Evolutionary conservation across 371 early-diverging fungal genomes (phyloP).

Genomic region (Sporodiniella umbellata): DNA sequence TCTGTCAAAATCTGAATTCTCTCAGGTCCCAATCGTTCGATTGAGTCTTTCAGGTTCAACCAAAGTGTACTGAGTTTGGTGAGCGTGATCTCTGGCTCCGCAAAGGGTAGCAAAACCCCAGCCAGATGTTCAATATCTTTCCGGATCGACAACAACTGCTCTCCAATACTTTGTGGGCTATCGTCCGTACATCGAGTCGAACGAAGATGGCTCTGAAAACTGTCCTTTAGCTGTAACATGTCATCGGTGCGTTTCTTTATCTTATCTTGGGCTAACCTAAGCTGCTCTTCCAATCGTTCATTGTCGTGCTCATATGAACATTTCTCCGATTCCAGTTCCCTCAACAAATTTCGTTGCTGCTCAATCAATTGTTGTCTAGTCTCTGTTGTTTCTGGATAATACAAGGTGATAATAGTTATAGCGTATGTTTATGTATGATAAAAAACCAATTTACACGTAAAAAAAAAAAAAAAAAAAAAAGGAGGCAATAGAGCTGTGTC

Average conservation of each 20-base stretch:
- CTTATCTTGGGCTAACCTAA: conserved; percentile 16
- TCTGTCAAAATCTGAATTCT: conserved; percentile 38
- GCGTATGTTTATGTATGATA: no score
- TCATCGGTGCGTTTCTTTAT: conserved; percentile 17
- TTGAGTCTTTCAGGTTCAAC: conserved; percentile 34
- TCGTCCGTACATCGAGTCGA: conserved; percentile 41
- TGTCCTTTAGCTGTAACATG: conserved; percentile 18
- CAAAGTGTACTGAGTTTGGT: conserved; percentile 33
- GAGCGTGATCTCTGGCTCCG: conserved; percentile 20
- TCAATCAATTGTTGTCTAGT: conserved; percentile 9
- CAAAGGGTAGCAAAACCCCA: conserved; percentile 18
- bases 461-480: no score
- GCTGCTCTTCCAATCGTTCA: conserved; percentile 13
- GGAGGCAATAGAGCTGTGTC: not conserved
- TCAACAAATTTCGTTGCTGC: conserved; percentile 23
- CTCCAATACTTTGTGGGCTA: conserved; percentile 21
- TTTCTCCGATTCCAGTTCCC: conserved; percentile 20
- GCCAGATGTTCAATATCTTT: conserved; percentile 25
- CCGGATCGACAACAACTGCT: conserved; percentile 17
- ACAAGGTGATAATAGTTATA: no score
- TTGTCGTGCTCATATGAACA: conserved; percentile 14
- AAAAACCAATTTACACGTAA: no score
- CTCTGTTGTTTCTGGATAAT: conserved; percentile 7
- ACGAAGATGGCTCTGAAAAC: conserved; percentile 28
- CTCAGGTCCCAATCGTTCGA: conserved; percentile 19